phyloP scores from a whole-genome alignment of 192 early-diverging fungal genomes.

The Geosiphon pyriformis region DNA sequence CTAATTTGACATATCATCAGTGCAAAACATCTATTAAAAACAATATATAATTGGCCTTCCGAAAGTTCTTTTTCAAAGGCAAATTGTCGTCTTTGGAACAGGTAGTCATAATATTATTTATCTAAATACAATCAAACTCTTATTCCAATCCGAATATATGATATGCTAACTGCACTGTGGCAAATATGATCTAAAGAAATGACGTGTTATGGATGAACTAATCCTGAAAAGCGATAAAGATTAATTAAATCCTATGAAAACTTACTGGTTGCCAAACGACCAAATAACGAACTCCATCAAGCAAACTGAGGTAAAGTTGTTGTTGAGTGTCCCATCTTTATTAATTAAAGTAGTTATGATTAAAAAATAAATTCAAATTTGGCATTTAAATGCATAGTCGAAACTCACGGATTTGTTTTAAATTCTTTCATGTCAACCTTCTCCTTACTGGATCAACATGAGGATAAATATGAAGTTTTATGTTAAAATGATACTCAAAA shows the following conservation, averaged over 20 bases:
- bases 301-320: constrained; percentile 53
- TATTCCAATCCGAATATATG: constrained; percentile 43
- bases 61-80: too few relatives aligned
- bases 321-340: constrained; percentile 58
- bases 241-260: not conserved
- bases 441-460: constrained; percentile 43
- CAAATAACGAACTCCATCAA: constrained; percentile 53
- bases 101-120: too few relatives aligned
- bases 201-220: not conserved
- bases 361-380: not conserved
- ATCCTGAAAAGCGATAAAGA: not conserved
- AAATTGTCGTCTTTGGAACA: too few relatives aligned
- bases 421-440: constrained; percentile 57
- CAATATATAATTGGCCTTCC: too few relatives aligned
- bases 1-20: too few relatives aligned
- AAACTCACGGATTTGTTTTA: constrained; percentile 53
- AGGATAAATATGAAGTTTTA: too few relatives aligned
- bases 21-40: too few relatives aligned
- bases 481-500: not conserved
- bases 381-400: not conserved
- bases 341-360: not conserved
- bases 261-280: constrained; percentile 50
- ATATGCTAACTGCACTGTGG: constrained; percentile 35
- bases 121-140: too few relatives aligned
- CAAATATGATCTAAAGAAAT: constrained; percentile 38